Evolutionary conservation across 345 rosid species (phyloP).

Genomic region (Raphanus raphanistrum): DNA sequence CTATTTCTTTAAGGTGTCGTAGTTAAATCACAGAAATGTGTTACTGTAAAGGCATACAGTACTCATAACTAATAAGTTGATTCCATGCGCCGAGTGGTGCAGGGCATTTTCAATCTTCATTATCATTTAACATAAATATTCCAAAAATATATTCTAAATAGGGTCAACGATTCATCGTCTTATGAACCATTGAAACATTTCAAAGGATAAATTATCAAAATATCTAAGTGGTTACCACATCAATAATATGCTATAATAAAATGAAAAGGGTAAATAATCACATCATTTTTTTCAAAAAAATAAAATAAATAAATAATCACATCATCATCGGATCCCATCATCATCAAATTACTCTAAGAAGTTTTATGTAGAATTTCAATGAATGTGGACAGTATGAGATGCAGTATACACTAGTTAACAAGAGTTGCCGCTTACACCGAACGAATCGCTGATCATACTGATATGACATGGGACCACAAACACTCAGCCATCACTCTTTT

Average conservation of each 20-base stretch:
- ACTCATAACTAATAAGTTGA: neutral
- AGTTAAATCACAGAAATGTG: neutral
- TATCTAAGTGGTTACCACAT: slow-evolving; percentile 16
- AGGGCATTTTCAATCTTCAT: neutral
- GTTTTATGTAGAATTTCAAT: neutral
- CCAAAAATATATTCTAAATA: neutral
- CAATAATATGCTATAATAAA: neutral
- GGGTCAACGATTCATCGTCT: neutral
- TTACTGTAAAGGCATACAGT: neutral
- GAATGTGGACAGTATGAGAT: neutral
- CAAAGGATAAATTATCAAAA: neutral
- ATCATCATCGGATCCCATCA: neutral
- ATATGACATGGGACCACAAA: neutral
- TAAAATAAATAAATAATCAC: no score
- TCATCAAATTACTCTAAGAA: slow-evolving; percentile 18
- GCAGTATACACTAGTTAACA: slow-evolving; percentile 10
- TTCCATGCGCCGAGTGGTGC: neutral
- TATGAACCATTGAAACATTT: neutral
- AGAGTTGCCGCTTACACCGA: slow-evolving; percentile 22
- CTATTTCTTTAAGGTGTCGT: neutral
- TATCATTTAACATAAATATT: neutral
- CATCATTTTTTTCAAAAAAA: neutral
- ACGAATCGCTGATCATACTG: neutral
- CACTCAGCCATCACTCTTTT: neutral
- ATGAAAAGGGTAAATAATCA: neutral